These are phyloP conservation scores for Diaporthe vaccinii DNA, from an alignment of 2,329 filamentous ascomycete genomes.

Conservation along the genomic window DNA sequence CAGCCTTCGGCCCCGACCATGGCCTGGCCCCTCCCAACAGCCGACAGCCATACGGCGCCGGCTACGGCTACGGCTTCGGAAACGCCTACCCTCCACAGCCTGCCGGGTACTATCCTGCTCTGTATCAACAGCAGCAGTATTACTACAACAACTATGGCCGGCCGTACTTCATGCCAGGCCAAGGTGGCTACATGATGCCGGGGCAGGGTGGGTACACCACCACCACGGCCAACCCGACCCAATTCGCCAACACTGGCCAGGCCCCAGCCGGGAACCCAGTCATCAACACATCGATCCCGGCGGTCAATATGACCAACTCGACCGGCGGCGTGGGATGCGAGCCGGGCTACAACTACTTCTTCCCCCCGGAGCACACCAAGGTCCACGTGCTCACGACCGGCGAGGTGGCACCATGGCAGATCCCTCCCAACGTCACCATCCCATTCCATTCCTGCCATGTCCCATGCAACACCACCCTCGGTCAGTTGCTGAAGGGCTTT, in stretches of 20 bases:
- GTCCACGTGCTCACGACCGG: slow-evolving; percentile 68
- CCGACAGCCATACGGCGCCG: neutral
- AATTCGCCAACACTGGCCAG: slow-evolving; percentile 49
- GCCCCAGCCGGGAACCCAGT: slow-evolving; percentile 57
- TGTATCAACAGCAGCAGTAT: neutral
- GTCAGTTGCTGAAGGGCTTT: slow-evolving; percentile 70
- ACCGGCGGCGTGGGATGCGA: slow-evolving; percentile 71
- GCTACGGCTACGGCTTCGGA: neutral
- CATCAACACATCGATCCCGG: slow-evolving; percentile 61
- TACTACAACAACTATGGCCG: neutral
- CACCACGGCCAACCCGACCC: slow-evolving; percentile 37
- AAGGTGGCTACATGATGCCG: slow-evolving; percentile 29
- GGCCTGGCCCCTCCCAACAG: slow-evolving; percentile 23
- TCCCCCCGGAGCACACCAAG: slow-evolving; percentile 69
- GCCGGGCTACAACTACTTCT: slow-evolving; percentile 75
- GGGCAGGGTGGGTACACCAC: slow-evolving; percentile 34
- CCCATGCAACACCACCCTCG: slow-evolving; percentile 65
- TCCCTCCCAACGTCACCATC: slow-evolving; percentile 56
- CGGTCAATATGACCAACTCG: slow-evolving; percentile 68
- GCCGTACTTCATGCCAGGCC: neutral
- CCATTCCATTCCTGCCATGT: slow-evolving; percentile 65
- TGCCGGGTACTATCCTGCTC: neutral
- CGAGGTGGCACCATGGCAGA: slow-evolving; percentile 65
- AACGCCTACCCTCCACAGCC: neutral
- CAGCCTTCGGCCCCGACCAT: slow-evolving; percentile 29